These are phyloP conservation scores for Beauveria caledonica DNA, from an alignment of 2,329 filamentous ascomycete species.

Conservation along the genomic window DNA sequence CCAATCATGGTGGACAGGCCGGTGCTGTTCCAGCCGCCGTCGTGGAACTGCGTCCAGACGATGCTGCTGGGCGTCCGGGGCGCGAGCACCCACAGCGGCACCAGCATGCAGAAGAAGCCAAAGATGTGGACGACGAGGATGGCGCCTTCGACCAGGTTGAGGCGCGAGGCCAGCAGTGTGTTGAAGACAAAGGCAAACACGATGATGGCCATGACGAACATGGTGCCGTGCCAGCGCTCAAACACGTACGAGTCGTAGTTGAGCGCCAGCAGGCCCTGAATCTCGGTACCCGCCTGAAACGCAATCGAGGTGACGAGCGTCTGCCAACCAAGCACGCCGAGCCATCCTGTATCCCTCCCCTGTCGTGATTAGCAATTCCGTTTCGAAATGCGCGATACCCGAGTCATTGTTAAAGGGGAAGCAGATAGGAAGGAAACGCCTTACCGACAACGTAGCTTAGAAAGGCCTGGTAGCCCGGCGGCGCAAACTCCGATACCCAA, in stretches of 20 bases:
- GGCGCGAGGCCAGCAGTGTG: conserved; percentile 24
- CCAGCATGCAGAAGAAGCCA: conserved; percentile 22
- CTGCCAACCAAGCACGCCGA: conserved; percentile 32
- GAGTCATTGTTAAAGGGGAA: background rate
- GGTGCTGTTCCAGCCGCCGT: conserved; percentile 25
- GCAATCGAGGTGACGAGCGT: conserved; percentile 27
- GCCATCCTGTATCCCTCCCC: conserved; percentile 23
- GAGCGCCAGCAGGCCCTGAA: conserved; percentile 30
- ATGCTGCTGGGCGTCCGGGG: conserved; percentile 18
- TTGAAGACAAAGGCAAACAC: conserved; percentile 18
- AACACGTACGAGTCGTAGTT: conserved; percentile 26
- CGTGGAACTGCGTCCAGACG: conserved; percentile 24
- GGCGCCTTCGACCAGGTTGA: conserved; percentile 35
- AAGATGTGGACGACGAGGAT: conserved; percentile 34
- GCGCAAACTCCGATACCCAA: conserved; percentile 44
- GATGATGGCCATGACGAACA: conserved; percentile 34
- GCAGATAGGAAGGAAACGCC: background rate
- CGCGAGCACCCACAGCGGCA: conserved; percentile 28
- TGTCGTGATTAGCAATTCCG: too few relatives aligned
- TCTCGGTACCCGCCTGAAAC: conserved; percentile 30
- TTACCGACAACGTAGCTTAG: conserved; percentile 35
- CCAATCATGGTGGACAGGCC: conserved; percentile 29
- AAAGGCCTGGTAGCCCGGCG: conserved; percentile 35
- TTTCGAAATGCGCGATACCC: too few relatives aligned
- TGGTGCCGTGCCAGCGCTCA: conserved; percentile 33